A percentile compares a stretch with the other conserved stretches of the same genome.
Evolutionary conservation across 441 rosid species (phyloP).

Genomic region (Corymbia citriodora): DNA sequence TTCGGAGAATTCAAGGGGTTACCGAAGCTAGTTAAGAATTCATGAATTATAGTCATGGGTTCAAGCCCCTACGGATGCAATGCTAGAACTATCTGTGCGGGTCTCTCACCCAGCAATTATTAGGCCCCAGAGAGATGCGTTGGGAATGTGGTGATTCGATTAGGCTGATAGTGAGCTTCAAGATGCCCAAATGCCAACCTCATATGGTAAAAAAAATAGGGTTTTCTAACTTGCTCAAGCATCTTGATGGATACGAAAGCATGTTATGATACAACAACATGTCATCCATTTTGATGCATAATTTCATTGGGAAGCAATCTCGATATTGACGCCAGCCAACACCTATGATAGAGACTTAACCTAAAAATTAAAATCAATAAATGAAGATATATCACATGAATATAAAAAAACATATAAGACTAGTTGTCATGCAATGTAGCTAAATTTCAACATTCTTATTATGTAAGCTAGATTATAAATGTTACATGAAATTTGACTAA

Average conservation of each 20-base stretch:
- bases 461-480: fast-evolving
- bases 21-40: not conserved
- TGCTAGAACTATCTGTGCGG: not conserved
- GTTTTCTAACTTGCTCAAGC: not conserved
- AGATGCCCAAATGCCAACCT: not conserved
- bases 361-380: not conserved
- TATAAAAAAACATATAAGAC: too few species aligned
- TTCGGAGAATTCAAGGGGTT: not conserved
- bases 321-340: fast-evolving
- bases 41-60: not conserved
- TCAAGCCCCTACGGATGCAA: not conserved
- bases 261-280: not conserved
- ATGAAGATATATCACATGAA: too few species aligned
- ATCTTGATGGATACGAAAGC: not conserved
- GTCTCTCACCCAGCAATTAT: not conserved
- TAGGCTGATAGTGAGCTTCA: fast-evolving
- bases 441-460: not conserved
- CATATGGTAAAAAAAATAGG: not conserved
- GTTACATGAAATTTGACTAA: not conserved
- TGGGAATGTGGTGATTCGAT: not conserved
- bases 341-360: not conserved
- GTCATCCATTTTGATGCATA: not conserved
- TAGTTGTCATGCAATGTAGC: fast-evolving
- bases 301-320: not conserved
- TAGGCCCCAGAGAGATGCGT: fast-evolving